Conservation (phyloP, 2,329 filamentous ascomycete species). For the Immersiporthe knoxdaviesiana region DNA sequence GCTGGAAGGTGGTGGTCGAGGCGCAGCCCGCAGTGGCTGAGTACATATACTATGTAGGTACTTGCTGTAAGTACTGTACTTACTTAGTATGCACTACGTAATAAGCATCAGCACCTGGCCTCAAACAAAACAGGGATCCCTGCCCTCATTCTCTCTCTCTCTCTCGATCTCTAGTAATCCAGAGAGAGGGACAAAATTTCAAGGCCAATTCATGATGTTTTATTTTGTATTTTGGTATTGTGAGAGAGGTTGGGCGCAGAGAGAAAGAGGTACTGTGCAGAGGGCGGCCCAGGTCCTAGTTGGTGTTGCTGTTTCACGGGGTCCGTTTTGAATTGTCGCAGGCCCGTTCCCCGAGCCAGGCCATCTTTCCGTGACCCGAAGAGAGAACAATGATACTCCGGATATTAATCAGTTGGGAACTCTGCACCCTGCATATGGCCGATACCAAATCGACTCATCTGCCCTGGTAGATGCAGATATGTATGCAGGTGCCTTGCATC, state of each 20-base stretch:
- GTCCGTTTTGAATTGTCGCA: not conserved
- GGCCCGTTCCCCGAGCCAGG: not conserved
- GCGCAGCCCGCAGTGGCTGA: not conserved
- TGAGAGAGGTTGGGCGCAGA: not conserved
- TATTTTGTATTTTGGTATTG: too few relatives aligned
- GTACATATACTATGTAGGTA: too few relatives aligned
- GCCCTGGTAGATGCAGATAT: not conserved
- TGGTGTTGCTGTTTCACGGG: not conserved
- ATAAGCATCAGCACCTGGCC: not conserved
- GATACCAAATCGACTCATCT: not conserved
- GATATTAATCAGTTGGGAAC: not conserved
- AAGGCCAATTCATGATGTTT: too few relatives aligned
- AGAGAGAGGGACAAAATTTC: too few relatives aligned
- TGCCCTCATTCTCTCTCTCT: not conserved
- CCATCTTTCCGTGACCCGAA: not conserved
- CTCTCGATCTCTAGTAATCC: not conserved
- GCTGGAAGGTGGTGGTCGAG: not conserved
- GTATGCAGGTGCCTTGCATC: not conserved
- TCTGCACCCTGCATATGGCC: not conserved
- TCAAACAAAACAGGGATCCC: not conserved
- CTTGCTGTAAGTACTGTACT: not conserved
- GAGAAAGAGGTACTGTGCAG: too few relatives aligned
- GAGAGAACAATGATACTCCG: too few relatives aligned
- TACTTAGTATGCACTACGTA: not conserved
- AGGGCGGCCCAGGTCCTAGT: not conserved